Conservation (phyloP, 805 yeast species). For the Wickerhamomyces bovis region DNA sequence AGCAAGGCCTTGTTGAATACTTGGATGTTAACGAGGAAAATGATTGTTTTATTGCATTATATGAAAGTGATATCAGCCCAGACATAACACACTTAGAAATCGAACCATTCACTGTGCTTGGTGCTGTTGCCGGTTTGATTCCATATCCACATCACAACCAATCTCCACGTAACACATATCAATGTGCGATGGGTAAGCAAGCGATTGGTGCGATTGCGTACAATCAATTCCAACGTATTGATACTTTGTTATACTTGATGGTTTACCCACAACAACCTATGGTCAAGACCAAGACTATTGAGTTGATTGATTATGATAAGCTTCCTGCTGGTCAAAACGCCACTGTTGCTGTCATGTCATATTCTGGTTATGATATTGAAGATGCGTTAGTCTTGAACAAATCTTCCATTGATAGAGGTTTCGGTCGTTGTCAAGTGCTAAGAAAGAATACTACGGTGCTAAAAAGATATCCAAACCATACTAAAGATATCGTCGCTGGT, state of each 20-base stretch:
- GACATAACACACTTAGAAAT: slow-evolving; percentile 86
- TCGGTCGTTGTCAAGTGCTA: slow-evolving; percentile 95
- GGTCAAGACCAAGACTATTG: slow-evolving; percentile 97
- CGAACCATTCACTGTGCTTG: slow-evolving; percentile 88
- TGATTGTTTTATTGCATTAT: slow-evolving; percentile 86
- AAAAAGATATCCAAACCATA: slow-evolving; percentile 90
- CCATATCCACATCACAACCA: slow-evolving; percentile 93
- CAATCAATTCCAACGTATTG: slow-evolving; percentile 93
- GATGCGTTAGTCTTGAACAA: slow-evolving; percentile 96
- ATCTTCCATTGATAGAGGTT: slow-evolving; percentile 91
- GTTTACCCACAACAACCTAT: slow-evolving; percentile 99
- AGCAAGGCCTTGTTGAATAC: slow-evolving; percentile 85
- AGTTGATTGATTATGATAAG: slow-evolving; percentile 90
- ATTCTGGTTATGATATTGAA: slow-evolving; percentile 98
- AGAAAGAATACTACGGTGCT: slow-evolving; percentile 85
- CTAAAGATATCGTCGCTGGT: slow-evolving; percentile 87
- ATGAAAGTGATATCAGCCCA: slow-evolving; percentile 57
- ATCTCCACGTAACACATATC: slow-evolving; percentile 88
- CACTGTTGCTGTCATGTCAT: slow-evolving; percentile 97
- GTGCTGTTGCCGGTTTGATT: slow-evolving; percentile 89
- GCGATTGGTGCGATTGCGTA: slow-evolving; percentile 99
- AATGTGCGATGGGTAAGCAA: slow-evolving; percentile 97
- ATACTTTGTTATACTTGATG: slow-evolving; percentile 88
- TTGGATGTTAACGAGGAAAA: slow-evolving; percentile 97
- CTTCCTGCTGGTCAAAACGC: slow-evolving; percentile 99